Base-by-base conservation (phyloP, 2,329 filamentous ascomycete genomes). In the Diaporthe longicolla region DNA sequence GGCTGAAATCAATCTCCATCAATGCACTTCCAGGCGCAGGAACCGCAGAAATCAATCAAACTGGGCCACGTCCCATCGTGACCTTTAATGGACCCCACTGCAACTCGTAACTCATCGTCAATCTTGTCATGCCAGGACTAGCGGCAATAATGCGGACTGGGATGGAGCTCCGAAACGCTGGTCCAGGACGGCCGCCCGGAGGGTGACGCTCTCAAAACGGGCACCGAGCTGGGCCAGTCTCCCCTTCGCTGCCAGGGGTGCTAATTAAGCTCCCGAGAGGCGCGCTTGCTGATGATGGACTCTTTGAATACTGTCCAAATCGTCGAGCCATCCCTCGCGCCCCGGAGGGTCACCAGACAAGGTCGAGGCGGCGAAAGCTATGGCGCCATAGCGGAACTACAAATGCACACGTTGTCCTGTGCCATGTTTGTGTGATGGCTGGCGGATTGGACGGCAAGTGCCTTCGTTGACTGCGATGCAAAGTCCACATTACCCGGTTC, bases 1-100 rank as follows among this genome's bases (percentile, higher is more conserved):
- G 73, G 70, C 63, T 74, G 63, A 73, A 68, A 48, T 54, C 45
- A 40, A 48, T 61, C 68, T 55, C 48, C 70, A 48, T 65, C 43
- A 68, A 68, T 69, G 71, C 71, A 58, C 26, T 29, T 21, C 35
- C 70, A 55, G 73, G 57, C 65, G 71, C 71, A 75, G 73, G 73
- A 52, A 75, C 70, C 70, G 70, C 70, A 55, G 61, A 73, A 65
- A 63, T 73, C 73, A 75, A 75, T 75, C 43, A 59, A 72, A 73
- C 70, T 13, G 66, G 65, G 73, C 71, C 73, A 75, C 73, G 73
- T 75, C 70, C 65, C 50, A 63, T 68, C 66, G 71, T 71, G 57
- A 70, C 71, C 50, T 70, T 54, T 45, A 35, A 48, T 61, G 48
- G 48, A 57, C 71, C 70, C 71, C 73, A 75, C 73, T 29, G 71